Base-by-base conservation (phyloP, 257 asterid genomes). In the Solanum peruvianum region DNA sequence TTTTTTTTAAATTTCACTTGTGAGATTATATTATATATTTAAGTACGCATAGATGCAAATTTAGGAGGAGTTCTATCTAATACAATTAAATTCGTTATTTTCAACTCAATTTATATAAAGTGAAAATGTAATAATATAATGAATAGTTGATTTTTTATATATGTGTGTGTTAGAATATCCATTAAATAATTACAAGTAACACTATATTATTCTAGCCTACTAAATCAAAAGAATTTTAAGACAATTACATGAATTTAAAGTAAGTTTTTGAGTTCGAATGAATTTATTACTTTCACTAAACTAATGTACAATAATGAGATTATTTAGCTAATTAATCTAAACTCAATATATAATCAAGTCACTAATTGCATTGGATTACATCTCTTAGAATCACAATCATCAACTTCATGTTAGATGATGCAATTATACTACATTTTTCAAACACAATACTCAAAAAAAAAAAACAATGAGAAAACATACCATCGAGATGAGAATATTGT, bases 1-100 rank as follows among this genome's bases (percentile, higher is more conserved):
- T 0, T 4, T 67, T 27, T 3, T 27, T 1, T 2, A 0, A 3
- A 27, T 6, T 27, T 27, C 2, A 21, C 2, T 3, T 9, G 3
- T 3, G 5, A 21, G 12, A 9, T 8, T 15, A 58, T 9, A 58
- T 7, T 8, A 2, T 18, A 58, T 21, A 21, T 39, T 6, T 7
- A 39, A 39, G 9, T 39, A 39, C 0, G 8, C 9, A 7, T 39
- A 39, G 42, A 39, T 39, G 5, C 29, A 15, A 6, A 67, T 5
- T 67, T 27, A 6, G 2, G 4, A 21, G 4, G 80, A 6, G 2
- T 20, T 1, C 4, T 72, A 6, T 4, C 2, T 0, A 11, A 39
- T 35, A 10, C 3, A 39, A 37, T 12, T 73, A 2, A 39, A 11
- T 39, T 21, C 5, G 0, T 75, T 39, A 75, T 5, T 39, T 73